A percentile compares a stretch with the other conserved stretches of the same genome.
phyloP scores from a whole-genome alignment of 2,329 filamentous ascomycete genomes.

The Stemphylium vesicarium region DNA sequence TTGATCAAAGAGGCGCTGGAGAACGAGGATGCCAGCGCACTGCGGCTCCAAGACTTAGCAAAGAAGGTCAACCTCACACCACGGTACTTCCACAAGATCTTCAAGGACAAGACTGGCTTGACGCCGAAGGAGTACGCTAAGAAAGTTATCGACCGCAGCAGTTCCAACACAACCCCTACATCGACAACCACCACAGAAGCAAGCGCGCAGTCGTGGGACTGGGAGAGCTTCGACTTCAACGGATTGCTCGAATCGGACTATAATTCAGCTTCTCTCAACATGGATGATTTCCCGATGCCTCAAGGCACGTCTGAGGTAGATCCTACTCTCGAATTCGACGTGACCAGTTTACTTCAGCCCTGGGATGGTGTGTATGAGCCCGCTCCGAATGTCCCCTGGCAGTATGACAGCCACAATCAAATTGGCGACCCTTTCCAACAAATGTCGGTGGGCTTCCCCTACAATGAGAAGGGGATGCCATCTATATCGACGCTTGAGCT shows the following conservation, averaged over 20 bases:
- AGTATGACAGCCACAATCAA: background rate
- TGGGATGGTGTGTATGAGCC: constrained; percentile 15
- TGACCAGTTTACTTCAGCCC: constrained; percentile 20
- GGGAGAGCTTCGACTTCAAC: constrained; percentile 35
- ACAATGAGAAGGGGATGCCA: constrained; percentile 3
- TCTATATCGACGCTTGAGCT: constrained; percentile 24
- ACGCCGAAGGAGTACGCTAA: constrained; percentile 57
- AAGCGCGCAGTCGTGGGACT: constrained; percentile 16
- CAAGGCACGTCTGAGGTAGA: constrained; percentile 14
- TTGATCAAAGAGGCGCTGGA: constrained; percentile 36
- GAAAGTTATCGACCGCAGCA: constrained; percentile 18
- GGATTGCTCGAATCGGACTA: constrained; percentile 32
- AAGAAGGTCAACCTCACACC: constrained; percentile 60
- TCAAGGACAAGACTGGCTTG: constrained; percentile 61
- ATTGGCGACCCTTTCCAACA: constrained; percentile 3
- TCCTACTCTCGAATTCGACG: constrained; percentile 23
- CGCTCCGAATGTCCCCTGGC: background rate
- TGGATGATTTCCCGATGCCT: constrained; percentile 8
- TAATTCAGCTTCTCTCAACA: constrained; percentile 16
- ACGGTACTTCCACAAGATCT: constrained; percentile 65
- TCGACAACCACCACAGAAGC: constrained; percentile 6
- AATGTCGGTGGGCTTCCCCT: background rate
- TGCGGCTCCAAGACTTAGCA: constrained; percentile 58
- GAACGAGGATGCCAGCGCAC: constrained; percentile 23
- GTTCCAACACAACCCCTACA: constrained; percentile 5